phyloP scores from a whole-genome alignment of 768 basidiomycete species.

The Kondoa malvinella region DNA sequence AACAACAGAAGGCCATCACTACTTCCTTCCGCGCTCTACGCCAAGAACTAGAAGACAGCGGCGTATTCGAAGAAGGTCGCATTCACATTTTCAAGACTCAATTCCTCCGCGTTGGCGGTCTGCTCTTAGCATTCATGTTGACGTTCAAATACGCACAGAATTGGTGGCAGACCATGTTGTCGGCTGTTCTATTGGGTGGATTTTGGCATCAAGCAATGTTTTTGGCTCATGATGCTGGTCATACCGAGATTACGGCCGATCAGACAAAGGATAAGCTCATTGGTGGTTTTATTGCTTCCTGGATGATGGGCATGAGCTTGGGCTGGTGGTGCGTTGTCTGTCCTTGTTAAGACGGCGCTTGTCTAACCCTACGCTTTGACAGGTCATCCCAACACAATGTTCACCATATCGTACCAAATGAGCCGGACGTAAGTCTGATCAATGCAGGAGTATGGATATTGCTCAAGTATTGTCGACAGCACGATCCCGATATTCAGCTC shows the following conservation, averaged over 20 bases:
- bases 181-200: not conserved
- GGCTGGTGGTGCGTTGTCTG: conserved; percentile 96
- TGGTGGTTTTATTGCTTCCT: conserved; percentile 62
- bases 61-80: conserved; percentile 56
- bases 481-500: conserved; percentile 46
- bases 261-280: conserved; percentile 64
- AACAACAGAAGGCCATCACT: conserved; percentile 15
- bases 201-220: conserved; percentile 93
- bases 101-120: conserved; percentile 52
- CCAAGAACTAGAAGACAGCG: conserved; percentile 52
- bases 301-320: conserved; percentile 75
- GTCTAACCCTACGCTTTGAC: conserved; percentile 18
- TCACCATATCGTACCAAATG: conserved; percentile 47
- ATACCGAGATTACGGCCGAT: conserved; percentile 77
- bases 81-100: conserved; percentile 82
- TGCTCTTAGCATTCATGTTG: conserved; percentile 46
- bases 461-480: conserved; percentile 69
- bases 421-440: not conserved
- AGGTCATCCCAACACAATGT: conserved; percentile 49
- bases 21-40: conserved; percentile 40
- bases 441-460: conserved; percentile 39
- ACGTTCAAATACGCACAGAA: conserved; percentile 38
- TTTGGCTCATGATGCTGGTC: conserved; percentile 79
- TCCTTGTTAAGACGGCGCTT: conserved; percentile 26
- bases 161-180: conserved; percentile 9